A percentile compares a stretch with the other conserved stretches of the same genome.
These are phyloP conservation scores for Fusarium sulawesiense DNA, from an alignment of 2,329 filamentous ascomycete genomes.

Conservation along the genomic window DNA sequence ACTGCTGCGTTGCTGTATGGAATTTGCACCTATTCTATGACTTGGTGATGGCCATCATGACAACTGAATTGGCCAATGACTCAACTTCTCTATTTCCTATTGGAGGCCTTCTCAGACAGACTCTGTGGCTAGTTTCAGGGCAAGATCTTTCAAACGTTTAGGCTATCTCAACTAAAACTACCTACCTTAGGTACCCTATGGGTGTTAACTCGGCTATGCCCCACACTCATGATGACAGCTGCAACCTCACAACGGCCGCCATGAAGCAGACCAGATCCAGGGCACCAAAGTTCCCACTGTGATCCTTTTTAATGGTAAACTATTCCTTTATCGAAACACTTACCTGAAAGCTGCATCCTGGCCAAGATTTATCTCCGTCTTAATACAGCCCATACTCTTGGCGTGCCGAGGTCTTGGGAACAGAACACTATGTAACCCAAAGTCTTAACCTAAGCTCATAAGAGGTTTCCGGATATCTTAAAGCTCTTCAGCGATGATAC, in stretches of 20 bases:
- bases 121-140: constrained; percentile 23
- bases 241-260: constrained; percentile 23
- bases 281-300: not conserved
- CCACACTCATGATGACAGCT: constrained; percentile 20
- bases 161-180: not conserved
- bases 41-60: not conserved
- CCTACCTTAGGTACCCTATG: not conserved
- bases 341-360: not conserved
- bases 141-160: not conserved
- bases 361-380: not conserved
- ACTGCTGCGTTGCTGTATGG: not conserved
- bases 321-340: not conserved
- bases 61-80: not conserved
- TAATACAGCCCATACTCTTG: not conserved
- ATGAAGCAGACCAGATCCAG: constrained; percentile 2
- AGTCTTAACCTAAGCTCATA: not conserved
- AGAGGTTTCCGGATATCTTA: not conserved
- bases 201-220: not conserved
- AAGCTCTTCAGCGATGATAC: not conserved
- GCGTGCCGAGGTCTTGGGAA: not conserved
- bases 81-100: not conserved
- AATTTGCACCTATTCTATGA: not conserved
- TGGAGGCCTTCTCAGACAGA: constrained; percentile 3
- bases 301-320: no score
- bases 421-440: not conserved